These are phyloP conservation scores for Mesotaenium endlicherianum DNA, from an alignment of 139 green algal species.

Conservation along the genomic window DNA sequence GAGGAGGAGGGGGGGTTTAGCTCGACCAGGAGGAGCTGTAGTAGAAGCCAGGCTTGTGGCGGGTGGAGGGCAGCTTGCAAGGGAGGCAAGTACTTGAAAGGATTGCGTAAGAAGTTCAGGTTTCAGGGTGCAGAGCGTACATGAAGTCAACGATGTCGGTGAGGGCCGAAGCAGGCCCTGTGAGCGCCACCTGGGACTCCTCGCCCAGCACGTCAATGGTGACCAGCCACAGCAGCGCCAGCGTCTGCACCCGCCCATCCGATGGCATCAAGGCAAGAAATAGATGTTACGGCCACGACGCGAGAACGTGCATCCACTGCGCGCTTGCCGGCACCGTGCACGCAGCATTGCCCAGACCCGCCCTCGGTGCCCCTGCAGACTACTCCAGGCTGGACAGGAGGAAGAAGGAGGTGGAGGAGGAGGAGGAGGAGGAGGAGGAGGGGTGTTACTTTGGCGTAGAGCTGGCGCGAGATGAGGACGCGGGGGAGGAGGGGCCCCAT, in stretches of 20 bases:
- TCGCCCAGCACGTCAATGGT: not conserved
- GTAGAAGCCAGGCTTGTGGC: not conserved
- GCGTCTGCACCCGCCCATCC: not conserved
- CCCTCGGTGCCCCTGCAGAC: too few species aligned
- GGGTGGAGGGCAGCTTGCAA: too few species aligned
- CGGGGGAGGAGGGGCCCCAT: not conserved
- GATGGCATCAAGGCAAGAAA: not conserved
- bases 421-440: too few species aligned
- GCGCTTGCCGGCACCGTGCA: too few species aligned
- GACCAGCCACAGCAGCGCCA: not conserved
- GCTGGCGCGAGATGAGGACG: not conserved
- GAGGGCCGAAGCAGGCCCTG: not conserved
- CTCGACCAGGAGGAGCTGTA: too few species aligned
- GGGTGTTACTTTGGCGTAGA: conserved; percentile 10
- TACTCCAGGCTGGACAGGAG: too few species aligned
- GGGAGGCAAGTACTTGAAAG: too few species aligned
- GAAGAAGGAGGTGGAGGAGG: too few species aligned
- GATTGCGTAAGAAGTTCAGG: too few species aligned
- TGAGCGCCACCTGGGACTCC: not conserved
- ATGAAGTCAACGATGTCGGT: conserved; percentile 1
- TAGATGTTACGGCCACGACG: not conserved
- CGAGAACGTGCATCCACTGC: too few species aligned
- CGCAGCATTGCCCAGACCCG: too few species aligned
- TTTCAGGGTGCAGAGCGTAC: not conserved
- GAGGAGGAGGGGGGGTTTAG: not conserved